Percentiles rank a stretch among this genome's conserved stretches.
Evolutionary conservation across 768 basidiomycete genomes (phyloP).

Genomic region (Trametes elegans): DNA sequence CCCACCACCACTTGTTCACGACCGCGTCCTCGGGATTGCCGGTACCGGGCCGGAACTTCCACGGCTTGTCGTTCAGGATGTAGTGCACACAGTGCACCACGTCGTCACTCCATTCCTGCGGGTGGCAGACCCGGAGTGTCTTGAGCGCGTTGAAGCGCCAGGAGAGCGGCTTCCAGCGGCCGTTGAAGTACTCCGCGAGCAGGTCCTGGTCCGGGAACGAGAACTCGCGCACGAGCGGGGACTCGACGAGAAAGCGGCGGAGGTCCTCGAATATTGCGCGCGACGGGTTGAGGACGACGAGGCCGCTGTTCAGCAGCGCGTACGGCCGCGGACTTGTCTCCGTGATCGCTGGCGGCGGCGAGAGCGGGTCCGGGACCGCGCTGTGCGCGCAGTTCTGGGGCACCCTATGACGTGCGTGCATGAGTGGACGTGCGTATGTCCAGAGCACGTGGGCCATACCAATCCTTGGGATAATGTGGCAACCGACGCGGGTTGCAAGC

Average conservation of each 20-base stretch:
- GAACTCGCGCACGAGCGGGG: conserved; percentile 51
- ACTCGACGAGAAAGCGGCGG: conserved; percentile 52
- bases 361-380: conserved; percentile 41
- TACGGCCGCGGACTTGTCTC: conserved; percentile 65
- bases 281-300: conserved; percentile 83
- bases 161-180: conserved; percentile 73
- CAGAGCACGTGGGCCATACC: conserved; percentile 39
- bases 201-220: conserved; percentile 95
- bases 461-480: conserved; percentile 85
- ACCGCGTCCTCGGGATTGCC: conserved; percentile 43
- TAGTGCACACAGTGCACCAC: conserved; percentile 88
- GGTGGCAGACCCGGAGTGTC: conserved; percentile 74
- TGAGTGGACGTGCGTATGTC: not conserved
- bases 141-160: conserved; percentile 95
- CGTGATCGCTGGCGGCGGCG: conserved; percentile 42
- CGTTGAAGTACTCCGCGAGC: conserved; percentile 74
- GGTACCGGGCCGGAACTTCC: conserved; percentile 54
- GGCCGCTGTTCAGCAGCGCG: conserved; percentile 85
- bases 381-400: conserved; percentile 92
- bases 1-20: conserved; percentile 81
- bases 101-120: conserved; percentile 77
- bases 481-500: conserved; percentile 90
- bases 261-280: conserved; percentile 50
- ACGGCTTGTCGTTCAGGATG: conserved; percentile 85
- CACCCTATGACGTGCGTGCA: conserved; percentile 54